Conservation (phyloP, 345 rosid genomes). For the Carallia brachiata region DNA sequence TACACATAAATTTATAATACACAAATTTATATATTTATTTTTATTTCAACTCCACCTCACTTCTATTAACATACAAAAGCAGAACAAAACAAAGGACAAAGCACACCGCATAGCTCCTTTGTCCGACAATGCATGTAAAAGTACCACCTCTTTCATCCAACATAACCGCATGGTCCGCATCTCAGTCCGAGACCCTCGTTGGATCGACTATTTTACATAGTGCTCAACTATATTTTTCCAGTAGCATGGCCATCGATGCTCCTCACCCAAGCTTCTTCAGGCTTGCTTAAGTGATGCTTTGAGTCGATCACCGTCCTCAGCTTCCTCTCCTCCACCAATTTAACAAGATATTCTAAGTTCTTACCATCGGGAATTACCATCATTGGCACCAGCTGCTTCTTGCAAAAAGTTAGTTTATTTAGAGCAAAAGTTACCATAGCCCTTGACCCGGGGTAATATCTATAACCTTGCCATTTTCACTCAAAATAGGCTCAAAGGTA, state of each 20-base stretch:
- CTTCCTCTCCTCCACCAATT: slow-evolving; percentile 57
- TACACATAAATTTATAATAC: too few species aligned
- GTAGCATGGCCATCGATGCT: slow-evolving; percentile 68
- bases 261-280: slow-evolving; percentile 77
- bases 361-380: slow-evolving; percentile 35
- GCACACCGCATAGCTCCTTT: too few species aligned
- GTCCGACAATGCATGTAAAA: too few species aligned
- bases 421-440: slow-evolving; percentile 44
- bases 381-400: slow-evolving; percentile 65
- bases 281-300: slow-evolving; percentile 49
- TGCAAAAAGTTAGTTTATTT: slow-evolving; percentile 57
- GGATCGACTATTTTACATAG: background rate
- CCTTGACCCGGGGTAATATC: slow-evolving; percentile 49
- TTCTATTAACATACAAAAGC: too few species aligned
- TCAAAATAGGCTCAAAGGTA: slow-evolving; percentile 62
- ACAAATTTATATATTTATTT: too few species aligned
- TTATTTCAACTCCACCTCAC: too few species aligned
- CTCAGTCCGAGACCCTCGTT: background rate
- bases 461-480: slow-evolving; percentile 50
- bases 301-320: slow-evolving; percentile 64
- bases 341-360: slow-evolving; percentile 49
- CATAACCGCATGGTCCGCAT: slow-evolving; percentile 20
- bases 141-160: background rate
- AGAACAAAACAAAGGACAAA: too few species aligned
- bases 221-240: slow-evolving; percentile 69